Evolutionary conservation across 73 alveolate species (phyloP).

Genomic region (Halteria grandinella): DNA sequence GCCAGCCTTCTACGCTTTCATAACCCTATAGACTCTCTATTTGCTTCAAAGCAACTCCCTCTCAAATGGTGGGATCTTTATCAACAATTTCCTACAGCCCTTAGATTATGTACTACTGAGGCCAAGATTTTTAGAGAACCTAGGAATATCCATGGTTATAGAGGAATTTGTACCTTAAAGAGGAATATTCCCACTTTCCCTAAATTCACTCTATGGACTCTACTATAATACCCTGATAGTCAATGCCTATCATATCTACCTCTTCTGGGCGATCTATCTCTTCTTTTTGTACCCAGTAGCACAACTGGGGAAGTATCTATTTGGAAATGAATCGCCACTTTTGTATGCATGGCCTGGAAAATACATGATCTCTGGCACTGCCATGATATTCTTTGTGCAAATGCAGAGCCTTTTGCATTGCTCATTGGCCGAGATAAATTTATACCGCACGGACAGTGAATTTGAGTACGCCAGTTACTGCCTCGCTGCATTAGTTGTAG

Average conservation of each 20-base stretch:
- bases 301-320: background rate
- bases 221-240: conserved; percentile 17
- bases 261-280: conserved; percentile 35
- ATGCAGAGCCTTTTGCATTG: conserved; percentile 3
- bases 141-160: background rate
- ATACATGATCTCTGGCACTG: conserved; percentile 42
- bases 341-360: conserved; percentile 24
- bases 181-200: conserved; percentile 20
- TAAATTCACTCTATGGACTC: background rate
- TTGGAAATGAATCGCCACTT: conserved; percentile 20
- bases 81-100: conserved; percentile 2
- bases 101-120: conserved; percentile 13
- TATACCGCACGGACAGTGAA: background rate
- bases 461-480: conserved; percentile 16
- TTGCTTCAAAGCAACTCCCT: background rate
- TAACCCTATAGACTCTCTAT: conserved; percentile 13
- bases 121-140: background rate
- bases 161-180: conserved; percentile 24
- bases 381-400: conserved; percentile 1
- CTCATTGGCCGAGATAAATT: conserved; percentile 18
- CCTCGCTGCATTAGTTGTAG: conserved; percentile 32
- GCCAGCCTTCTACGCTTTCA: conserved; percentile 45
- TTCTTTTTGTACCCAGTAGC: conserved; percentile 25
- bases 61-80: conserved; percentile 2
- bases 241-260: conserved; percentile 11